These are phyloP conservation scores for Emiliania huxleyi DNA, from an alignment of 78 protist species.

Conservation along the genomic window DNA sequence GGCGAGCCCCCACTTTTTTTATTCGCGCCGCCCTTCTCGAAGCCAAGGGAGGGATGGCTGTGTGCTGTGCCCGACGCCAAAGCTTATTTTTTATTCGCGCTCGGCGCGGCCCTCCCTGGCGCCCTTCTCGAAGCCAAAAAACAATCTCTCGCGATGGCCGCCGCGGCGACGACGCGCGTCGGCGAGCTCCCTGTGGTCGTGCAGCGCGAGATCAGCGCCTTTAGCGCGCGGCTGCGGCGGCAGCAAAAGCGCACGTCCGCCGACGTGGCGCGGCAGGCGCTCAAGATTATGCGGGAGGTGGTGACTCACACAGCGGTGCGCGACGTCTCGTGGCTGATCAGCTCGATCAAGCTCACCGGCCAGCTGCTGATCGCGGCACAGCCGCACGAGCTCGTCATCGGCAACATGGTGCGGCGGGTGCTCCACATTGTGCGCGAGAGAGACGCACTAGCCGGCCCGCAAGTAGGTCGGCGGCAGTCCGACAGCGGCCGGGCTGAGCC, in stretches of 20 bases:
- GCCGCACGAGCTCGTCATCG: background rate
- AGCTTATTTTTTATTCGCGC: no score
- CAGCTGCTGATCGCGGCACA: background rate
- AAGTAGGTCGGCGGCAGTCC: no score
- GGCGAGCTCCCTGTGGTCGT: background rate
- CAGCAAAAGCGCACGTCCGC: background rate
- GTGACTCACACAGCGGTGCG: background rate
- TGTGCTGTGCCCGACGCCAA: no score
- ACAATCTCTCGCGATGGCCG: no score
- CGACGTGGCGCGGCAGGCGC: background rate
- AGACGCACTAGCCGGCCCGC: background rate
- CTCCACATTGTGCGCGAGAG: conserved; percentile 4
- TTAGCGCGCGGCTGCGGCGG: background rate
- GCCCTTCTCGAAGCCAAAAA: no score
- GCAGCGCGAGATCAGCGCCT: background rate
- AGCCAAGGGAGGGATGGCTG: no score
- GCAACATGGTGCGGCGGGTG: conserved; percentile 28
- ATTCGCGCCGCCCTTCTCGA: no score
- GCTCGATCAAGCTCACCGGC: background rate
- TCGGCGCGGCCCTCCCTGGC: no score
- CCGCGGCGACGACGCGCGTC: no score
- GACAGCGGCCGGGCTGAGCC: no score
- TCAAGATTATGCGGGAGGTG: background rate
- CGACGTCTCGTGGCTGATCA: background rate
- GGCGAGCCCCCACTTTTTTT: no score